Evolutionary conservation across 495 filamentous ascomycete genomes (phyloP), one percentile per base, ranked within the genome.

Genomic region (Trichocladium uniseriatum): DNA sequence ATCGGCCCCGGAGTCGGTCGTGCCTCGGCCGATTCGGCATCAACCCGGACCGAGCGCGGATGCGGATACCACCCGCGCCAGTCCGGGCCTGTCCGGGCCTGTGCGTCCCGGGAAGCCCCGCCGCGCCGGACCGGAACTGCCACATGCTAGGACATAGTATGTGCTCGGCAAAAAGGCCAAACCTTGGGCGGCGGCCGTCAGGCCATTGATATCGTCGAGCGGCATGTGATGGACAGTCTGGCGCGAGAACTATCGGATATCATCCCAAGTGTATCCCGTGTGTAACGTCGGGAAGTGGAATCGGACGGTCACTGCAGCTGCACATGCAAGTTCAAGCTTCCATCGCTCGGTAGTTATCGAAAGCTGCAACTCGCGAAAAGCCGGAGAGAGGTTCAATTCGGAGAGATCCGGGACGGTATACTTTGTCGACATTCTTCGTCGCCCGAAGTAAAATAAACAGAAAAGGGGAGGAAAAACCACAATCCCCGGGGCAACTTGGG

Each of bases 21-120:
- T 35, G 16, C 49, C 49, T 51, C 49, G 49, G 49, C 35, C 24
- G 41, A 24, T 6, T 38, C 40, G 32, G 48, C n/a, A 19, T 22
- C 40, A 41, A 22, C 10, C 34, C 41, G 34, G 24, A 40, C 22
- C 13, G 29, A 3, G 20, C 14, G 21, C 39, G 40, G 48, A 29
- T 39, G 24, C 24, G 24, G 24, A 8, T 27, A 8, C 4, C 24
- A 27, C n/a, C n/a, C n/a, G n/a, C n/a, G n/a, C n/a, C n/a, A n/a
- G n/a, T n/a, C n/a, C n/a, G n/a, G n/a, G n/a, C n/a, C n/a, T n/a
- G n/a, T 27, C 24, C 24, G 24, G 24, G 24, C 8, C 24, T 27
- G 24, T 27, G 24, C 24, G 24, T 8, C 24, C 24, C 24, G 24
- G 8, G 24, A 27, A 27, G 8, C 24, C 24, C 24, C 24, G 24